phyloP scores from a whole-genome alignment of 1,284 basidiomycete genomes.

The Trichosporon sp. region DNA sequence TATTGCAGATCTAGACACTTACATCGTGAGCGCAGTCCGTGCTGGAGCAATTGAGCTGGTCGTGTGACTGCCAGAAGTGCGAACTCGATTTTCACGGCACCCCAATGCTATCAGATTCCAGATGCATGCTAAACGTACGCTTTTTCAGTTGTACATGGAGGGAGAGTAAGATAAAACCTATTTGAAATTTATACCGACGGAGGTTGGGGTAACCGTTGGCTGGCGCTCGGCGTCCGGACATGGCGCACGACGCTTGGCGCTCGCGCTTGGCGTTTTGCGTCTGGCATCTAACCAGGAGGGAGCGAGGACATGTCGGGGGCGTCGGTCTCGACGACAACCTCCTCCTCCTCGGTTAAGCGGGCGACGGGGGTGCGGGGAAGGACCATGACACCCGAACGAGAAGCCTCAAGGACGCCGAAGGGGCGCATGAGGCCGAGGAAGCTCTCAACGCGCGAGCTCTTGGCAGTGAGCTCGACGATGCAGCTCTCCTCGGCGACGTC shows the following conservation, averaged over 20 bases:
- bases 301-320: constrained; percentile 76
- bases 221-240: no score
- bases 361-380: constrained; percentile 90
- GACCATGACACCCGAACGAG: constrained; percentile 83
- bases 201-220: no score
- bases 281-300: constrained; percentile 66
- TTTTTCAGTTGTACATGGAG: constrained; percentile 1
- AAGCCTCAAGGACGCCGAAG: constrained; percentile 90
- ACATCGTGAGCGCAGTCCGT: no score
- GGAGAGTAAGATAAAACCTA: not conserved
- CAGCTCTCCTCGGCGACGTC: constrained; percentile 91
- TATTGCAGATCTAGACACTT: not conserved
- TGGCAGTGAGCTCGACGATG: constrained; percentile 91
- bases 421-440: constrained; percentile 89
- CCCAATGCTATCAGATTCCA: not conserved
- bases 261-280: no score
- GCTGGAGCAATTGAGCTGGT: no score
- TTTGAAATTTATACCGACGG: not conserved
- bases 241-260: no score
- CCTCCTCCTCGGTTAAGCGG: constrained; percentile 60
- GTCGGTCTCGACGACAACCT: constrained; percentile 51
- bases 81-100: not conserved
- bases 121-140: constrained; percentile 4
- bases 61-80: not conserved
- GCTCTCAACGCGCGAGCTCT: constrained; percentile 84